Evolutionary conservation across 78 protist species (phyloP), one percentile per base, ranked within the genome.

Genomic region (Planoprotostelium fungivorum): DNA sequence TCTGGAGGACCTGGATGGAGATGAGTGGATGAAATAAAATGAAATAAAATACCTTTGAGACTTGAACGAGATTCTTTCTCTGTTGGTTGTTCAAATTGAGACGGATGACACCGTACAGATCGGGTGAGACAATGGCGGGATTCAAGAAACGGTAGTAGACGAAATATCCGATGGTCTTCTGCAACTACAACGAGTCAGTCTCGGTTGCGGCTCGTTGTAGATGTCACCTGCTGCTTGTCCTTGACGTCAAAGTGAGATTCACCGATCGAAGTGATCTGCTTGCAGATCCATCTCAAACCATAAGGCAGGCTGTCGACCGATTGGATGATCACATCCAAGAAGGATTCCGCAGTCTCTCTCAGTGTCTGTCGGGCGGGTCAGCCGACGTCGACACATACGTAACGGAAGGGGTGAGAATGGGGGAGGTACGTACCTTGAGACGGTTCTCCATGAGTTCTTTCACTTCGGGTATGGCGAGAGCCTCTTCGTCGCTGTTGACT

Each of bases 251-350:
- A 51, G 5, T 51, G 73, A 16, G 73, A 51, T 25, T 5, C 16
- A 16, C 73, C 73, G 73, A 51, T 51, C 73, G 5, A 5, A 25
- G 16, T 16, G 5, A 51, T 51, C 16, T 16, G 5, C 88, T 91
- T 93, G 31, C 94, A 89, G 36, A 91, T 84, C 38, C 29, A 92
- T 16, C 95, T 90, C 34, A 93, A 86, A 1, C 95, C 95, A 25
- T 91, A 93, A 10, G 95, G 95, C 36, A 93, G 35, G 34, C 38
- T 5, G 16, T 86, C 37, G n/a, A 91, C 16, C 28, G 86, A 39
- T 34, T 9, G 10, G 28, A 34, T 1, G 10, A 93, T 91, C 86
- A 83, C 93, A 16, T 90, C 92, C 34, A 93, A 34, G 38, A 93
- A 88, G 83, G 34, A 1, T 1, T 25, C 73, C 9, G 84, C 94